phyloP scores from a whole-genome alignment of 169 alveolate genomes.

The Cryptosporidium sp. region DNA sequence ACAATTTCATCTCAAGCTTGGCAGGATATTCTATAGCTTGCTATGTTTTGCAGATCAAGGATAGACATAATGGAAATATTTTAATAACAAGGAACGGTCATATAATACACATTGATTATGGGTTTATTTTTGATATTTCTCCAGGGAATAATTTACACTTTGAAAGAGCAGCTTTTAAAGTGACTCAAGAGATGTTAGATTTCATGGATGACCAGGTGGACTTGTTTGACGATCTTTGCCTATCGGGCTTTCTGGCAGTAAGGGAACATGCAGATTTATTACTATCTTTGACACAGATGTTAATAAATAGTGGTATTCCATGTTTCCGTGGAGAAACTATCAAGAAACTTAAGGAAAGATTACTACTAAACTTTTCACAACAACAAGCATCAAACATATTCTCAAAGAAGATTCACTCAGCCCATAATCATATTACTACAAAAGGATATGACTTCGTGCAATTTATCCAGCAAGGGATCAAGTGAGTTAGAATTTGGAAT shows the following conservation, averaged over 20 bases:
- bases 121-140: constrained; percentile 94
- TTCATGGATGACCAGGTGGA: constrained; percentile 90
- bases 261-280: constrained; percentile 90
- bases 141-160: constrained; percentile 96
- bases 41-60: constrained; percentile 93
- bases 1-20: constrained; percentile 91
- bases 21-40: constrained; percentile 95
- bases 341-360: constrained; percentile 82
- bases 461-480: constrained; percentile 86
- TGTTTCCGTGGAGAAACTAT: constrained; percentile 93
- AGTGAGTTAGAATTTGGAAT: neutral
- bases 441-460: constrained; percentile 86
- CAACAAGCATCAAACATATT: constrained; percentile 82
- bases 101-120: constrained; percentile 97
- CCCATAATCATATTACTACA: constrained; percentile 84
- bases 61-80: constrained; percentile 96
- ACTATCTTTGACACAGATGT: constrained; percentile 85
- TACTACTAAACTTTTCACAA: constrained; percentile 80
- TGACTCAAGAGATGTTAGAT: constrained; percentile 95
- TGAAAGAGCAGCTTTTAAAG: constrained; percentile 96
- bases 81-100: constrained; percentile 93
- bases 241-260: constrained; percentile 90
- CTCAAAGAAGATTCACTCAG: constrained; percentile 79
- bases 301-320: constrained; percentile 92
- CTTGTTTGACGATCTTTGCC: constrained; percentile 87